Evolutionary conservation across 202 grass and related monocot species (phyloP), one percentile per base, ranked within the genome.

Genomic region (Thinopyrum obtusiflorum): DNA sequence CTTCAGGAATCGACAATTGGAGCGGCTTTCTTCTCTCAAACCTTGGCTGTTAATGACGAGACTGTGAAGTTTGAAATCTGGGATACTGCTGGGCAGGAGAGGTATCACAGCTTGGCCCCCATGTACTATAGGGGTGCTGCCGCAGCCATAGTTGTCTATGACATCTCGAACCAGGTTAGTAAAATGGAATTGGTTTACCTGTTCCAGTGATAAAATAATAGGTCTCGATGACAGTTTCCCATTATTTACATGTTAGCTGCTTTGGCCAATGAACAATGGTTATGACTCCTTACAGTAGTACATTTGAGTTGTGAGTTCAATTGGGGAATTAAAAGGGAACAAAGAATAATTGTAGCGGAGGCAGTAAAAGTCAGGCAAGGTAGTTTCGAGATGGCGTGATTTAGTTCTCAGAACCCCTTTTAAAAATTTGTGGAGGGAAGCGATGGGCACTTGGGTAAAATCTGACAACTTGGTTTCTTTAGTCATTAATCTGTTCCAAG

Each of bases 61-160:
- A 92, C 97, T 1, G 93, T 98, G 70, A 98, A 98, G 78, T 98
- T 98, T 86, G 97, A 98, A 88, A 98, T 98, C 63, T 98, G 97
- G 97, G 97, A 98, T 78, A 98, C 97, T 65, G 97, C 97, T 70
- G 97, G 97, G 76, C 97, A 98, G 86, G 97, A 98, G 88, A 94
- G 97, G 65, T 98, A 98, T 67, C 97, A 98, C 81, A 98, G 97
- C 80, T 89, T 96, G 90, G 97, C 97, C 9, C 97, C 97, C 73
- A 98, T 98, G 97, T 98, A 98, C 83, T 98, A 98, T 44, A 94
- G 97, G 90, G 97, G 97, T 86, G 97, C 97, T 23, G 93, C 93
- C 14, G 93, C 97, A 21, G 93, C 97, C 10, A 83, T 98, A 65
- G 84, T 98, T 91, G 97, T 98, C n/a, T 98, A 94, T 47, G 97